phyloP scores from a whole-genome alignment of 2,329 filamentous ascomycete species.

The Trichoderma hamatum region DNA sequence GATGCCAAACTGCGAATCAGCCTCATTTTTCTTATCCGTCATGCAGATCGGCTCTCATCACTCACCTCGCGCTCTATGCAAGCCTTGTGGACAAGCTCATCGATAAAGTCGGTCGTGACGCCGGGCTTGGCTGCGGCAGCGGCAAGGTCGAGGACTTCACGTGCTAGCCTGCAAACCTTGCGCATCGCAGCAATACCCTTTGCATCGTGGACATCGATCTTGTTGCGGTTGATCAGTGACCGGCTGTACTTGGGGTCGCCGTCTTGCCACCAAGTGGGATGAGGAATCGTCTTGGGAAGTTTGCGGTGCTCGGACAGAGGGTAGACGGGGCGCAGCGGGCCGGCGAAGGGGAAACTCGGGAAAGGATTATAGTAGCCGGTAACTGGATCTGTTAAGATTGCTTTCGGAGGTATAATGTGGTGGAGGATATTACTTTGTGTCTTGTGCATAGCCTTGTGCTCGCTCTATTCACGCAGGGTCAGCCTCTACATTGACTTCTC shows the following conservation, averaged over 20 bases:
- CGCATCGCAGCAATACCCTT: constrained; percentile 87
- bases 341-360: constrained; percentile 82
- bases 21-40: too few species aligned
- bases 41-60: constrained; percentile 18
- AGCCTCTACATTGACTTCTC: constrained; percentile 19
- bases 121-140: constrained; percentile 84
- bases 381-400: constrained; percentile 88
- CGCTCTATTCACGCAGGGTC: constrained; percentile 55
- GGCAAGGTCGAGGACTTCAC: constrained; percentile 92
- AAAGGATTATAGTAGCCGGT: constrained; percentile 92
- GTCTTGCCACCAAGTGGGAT: constrained; percentile 85
- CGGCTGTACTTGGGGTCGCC: constrained; percentile 70
- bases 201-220: constrained; percentile 79
- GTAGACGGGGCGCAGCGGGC: constrained; percentile 82
- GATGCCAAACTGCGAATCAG: constrained; percentile 26
- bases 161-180: constrained; percentile 81
- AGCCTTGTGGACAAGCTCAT: constrained; percentile 92
- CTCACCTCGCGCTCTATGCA: constrained; percentile 89
- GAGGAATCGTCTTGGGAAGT: constrained; percentile 77
- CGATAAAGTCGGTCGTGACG: constrained; percentile 92
- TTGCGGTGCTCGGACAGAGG: constrained; percentile 73
- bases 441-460: constrained; percentile 76
- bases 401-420: constrained; percentile 74
- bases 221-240: constrained; percentile 69
- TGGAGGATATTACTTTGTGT: constrained; percentile 74